Evolutionary conservation across 306 rosid genomes (phyloP).

Genomic region (Citrullus mucosospermus): DNA sequence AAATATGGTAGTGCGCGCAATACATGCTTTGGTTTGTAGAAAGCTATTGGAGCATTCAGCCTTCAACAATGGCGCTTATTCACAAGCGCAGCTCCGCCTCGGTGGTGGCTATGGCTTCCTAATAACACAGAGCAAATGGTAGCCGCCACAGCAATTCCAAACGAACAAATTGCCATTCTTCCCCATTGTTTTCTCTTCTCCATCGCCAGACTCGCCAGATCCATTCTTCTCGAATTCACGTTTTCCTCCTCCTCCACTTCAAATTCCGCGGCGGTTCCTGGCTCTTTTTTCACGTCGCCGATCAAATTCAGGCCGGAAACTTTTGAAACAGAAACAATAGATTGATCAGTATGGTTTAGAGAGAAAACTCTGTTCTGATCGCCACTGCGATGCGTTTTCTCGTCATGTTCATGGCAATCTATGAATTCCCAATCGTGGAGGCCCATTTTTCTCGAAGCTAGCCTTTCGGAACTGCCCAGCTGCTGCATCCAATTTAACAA

Average conservation of each 20-base stretch:
- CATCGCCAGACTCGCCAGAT: not conserved
- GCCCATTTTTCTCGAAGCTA: no score
- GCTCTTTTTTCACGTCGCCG: not conserved
- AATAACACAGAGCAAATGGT: not conserved
- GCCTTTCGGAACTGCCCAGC: no score
- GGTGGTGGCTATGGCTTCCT: not conserved
- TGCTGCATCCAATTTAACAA: no score
- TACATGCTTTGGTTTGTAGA: no score
- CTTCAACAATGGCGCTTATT: not conserved
- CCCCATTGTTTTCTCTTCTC: not conserved
- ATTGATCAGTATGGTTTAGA: no score
- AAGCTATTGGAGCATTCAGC: not conserved
- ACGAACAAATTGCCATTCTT: not conserved
- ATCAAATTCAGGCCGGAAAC: not conserved
- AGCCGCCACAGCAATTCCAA: constrained; percentile 1
- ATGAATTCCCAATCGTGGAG: no score
- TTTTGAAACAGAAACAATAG: no score
- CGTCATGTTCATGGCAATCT: no score
- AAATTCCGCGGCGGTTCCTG: not conserved
- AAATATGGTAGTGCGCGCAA: no score
- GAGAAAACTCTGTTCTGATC: no score
- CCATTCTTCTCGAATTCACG: not conserved
- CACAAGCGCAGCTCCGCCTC: not conserved
- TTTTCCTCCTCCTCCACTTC: not conserved
- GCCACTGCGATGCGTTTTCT: no score